These are phyloP conservation scores for Penicillium decumbens DNA, from an alignment of 2,329 filamentous ascomycete genomes.

Conservation along the genomic window DNA sequence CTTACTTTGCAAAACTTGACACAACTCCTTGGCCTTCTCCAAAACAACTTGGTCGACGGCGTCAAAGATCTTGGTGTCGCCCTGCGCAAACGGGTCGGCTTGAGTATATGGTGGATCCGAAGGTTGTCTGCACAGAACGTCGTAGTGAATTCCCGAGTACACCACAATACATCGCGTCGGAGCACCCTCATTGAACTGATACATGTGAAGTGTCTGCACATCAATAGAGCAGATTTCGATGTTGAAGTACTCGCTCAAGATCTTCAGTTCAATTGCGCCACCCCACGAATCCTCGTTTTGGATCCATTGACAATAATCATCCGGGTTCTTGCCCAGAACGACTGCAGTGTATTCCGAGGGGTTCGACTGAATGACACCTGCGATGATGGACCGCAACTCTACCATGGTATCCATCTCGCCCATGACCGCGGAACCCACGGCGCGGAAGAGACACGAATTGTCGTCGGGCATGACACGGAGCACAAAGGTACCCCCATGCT, in stretches of 20 bases:
- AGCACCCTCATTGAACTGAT: slow-evolving; percentile 73
- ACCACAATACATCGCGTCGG: slow-evolving; percentile 70
- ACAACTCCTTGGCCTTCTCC: slow-evolving; percentile 60
- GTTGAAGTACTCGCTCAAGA: slow-evolving; percentile 77
- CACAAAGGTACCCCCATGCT: slow-evolving; percentile 57
- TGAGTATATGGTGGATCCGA: slow-evolving; percentile 54
- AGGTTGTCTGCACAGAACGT: slow-evolving; percentile 63
- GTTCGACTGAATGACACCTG: slow-evolving; percentile 69
- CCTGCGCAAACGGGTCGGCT: slow-evolving; percentile 61
- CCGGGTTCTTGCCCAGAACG: slow-evolving; percentile 67
- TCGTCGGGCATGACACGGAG: slow-evolving; percentile 95
- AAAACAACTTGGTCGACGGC: slow-evolving; percentile 52
- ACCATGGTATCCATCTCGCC: slow-evolving; percentile 62
- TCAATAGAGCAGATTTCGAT: slow-evolving; percentile 83
- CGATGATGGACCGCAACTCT: slow-evolving; percentile 71
- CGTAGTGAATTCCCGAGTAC: slow-evolving; percentile 92
- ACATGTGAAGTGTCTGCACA: slow-evolving; percentile 63
- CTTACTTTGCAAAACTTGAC: slow-evolving; percentile 60
- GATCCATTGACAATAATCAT: slow-evolving; percentile 78
- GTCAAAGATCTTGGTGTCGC: slow-evolving; percentile 73
- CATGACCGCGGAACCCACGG: slow-evolving; percentile 75
- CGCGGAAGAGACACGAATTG: slow-evolving; percentile 90
- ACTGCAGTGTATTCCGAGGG: slow-evolving; percentile 69
- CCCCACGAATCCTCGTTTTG: slow-evolving; percentile 79
- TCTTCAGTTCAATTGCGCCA: slow-evolving; percentile 82